phyloP scores from a whole-genome alignment of 129 eudicot genomes.

The sunflower (Helianthus annuus) region DNA sequence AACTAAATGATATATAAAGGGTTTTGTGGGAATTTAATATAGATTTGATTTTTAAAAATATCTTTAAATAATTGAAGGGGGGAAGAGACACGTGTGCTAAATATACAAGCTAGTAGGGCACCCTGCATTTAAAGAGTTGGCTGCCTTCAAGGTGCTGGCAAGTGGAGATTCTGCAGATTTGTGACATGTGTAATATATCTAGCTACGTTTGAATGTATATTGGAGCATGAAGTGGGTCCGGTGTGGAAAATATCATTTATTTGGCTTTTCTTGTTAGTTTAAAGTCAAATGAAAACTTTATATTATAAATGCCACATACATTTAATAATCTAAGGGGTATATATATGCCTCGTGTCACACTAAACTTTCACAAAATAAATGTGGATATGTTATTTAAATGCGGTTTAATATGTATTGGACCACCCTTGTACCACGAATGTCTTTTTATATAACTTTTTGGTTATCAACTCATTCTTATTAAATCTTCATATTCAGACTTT shows the following conservation, averaged over 20 bases:
- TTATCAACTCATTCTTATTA: too few species aligned
- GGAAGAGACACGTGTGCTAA: constrained; percentile 32
- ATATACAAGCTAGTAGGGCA: constrained; percentile 33
- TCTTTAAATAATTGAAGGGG: constrained; percentile 29
- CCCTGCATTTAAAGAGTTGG: constrained; percentile 33
- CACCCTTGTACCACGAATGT: too few species aligned
- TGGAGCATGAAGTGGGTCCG: constrained; percentile 18
- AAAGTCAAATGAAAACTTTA: background rate
- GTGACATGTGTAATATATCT: constrained; percentile 31
- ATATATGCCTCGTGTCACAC: too few species aligned
- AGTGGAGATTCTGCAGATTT: constrained; percentile 15
- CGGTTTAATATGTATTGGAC: too few species aligned
- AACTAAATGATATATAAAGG: constrained; percentile 21
- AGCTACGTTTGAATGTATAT: background rate
- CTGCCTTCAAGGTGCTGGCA: constrained; percentile 48
- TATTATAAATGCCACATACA: background rate
- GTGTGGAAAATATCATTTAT: constrained; percentile 12
- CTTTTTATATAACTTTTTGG: too few species aligned
- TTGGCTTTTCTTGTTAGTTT: constrained; percentile 3
- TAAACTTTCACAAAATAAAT: too few species aligned
- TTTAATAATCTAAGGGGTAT: background rate
- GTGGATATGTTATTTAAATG: too few species aligned
- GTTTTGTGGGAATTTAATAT: constrained; percentile 17
- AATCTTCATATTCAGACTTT: too few species aligned
- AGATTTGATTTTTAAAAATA: constrained; percentile 32